Conservation (phyloP, 2,329 filamentous ascomycete genomes). For the Trichoderma polysporum region DNA sequence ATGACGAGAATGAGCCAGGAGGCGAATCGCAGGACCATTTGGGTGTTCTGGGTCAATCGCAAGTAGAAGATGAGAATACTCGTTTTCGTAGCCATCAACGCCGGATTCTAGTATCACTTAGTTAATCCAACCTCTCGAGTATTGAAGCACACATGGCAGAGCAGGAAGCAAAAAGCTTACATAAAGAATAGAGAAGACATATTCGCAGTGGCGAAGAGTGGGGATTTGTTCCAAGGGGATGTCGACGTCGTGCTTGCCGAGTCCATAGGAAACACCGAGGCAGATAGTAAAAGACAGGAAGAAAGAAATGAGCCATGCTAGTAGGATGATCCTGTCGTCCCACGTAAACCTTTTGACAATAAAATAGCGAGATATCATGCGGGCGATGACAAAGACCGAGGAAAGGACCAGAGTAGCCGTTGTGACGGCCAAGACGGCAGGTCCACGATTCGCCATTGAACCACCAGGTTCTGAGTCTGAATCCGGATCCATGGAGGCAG, state of each 20-base stretch:
- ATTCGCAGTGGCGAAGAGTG: slow-evolving; percentile 59
- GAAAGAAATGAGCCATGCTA: slow-evolving; percentile 73
- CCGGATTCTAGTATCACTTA: slow-evolving; percentile 65
- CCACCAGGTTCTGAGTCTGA: slow-evolving; percentile 27
- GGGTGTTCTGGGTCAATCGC: slow-evolving; percentile 72
- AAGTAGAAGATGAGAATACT: slow-evolving; percentile 93
- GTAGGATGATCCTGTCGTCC: slow-evolving; percentile 79
- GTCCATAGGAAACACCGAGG: slow-evolving; percentile 61
- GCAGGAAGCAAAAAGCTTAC: slow-evolving; percentile 38
- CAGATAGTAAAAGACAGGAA: slow-evolving; percentile 67
- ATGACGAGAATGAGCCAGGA: slow-evolving; percentile 76
- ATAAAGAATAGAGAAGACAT: slow-evolving; percentile 64
- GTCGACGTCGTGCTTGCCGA: slow-evolving; percentile 66
- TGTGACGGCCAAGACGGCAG: slow-evolving; percentile 68
- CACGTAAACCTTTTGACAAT: slow-evolving; percentile 70
- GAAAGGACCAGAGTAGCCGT: slow-evolving; percentile 66
- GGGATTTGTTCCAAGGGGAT: slow-evolving; percentile 52
- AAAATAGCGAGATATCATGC: slow-evolving; percentile 69
- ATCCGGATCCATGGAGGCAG: slow-evolving; percentile 18
- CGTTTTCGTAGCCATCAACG: slow-evolving; percentile 86
- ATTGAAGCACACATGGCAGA: not conserved
- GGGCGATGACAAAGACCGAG: slow-evolving; percentile 71
- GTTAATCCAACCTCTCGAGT: not conserved
- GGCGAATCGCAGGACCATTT: slow-evolving; percentile 74
- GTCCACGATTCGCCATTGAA: slow-evolving; percentile 51